A percentile compares a stretch with the other conserved stretches of the same genome.
Evolutionary conservation across 805 yeast species (phyloP).

Genomic region (Candida cerambycidarum): DNA sequence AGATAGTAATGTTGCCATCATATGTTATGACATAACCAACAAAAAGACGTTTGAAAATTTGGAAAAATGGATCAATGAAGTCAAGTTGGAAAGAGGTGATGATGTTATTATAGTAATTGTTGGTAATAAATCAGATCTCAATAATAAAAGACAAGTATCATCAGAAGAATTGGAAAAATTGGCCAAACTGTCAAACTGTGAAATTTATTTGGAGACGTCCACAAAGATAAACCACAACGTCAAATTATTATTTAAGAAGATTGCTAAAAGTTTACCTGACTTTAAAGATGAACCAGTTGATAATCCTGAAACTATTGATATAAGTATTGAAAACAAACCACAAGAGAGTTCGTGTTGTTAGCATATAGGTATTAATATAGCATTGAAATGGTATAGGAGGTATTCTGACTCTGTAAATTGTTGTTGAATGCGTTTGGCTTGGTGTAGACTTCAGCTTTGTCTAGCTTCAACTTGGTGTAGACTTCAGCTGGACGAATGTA

Average conservation of each 20-base stretch:
- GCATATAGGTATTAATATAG: no score
- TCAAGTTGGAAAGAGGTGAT: conserved; percentile 86
- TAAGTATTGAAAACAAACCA: conserved; percentile 30
- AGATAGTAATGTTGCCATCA: conserved; percentile 95
- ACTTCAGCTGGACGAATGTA: no score
- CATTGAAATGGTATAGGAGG: no score
- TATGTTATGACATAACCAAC: conserved; percentile 90
- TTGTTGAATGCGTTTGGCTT: no score
- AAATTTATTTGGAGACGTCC: conserved; percentile 86
- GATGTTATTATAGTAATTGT: conserved; percentile 88
- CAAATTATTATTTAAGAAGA: conserved; percentile 81
- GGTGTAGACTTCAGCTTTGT: no score
- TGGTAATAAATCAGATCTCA: conserved; percentile 86
- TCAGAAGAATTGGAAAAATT: conserved; percentile 81
- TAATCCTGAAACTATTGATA: conserved; percentile 39
- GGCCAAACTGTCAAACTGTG: conserved; percentile 66
- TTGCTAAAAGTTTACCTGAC: conserved; percentile 90
- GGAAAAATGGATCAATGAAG: conserved; percentile 92
- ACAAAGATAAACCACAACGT: conserved; percentile 95
- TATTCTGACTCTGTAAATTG: no score
- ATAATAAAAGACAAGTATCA: conserved; percentile 78
- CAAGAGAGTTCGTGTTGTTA: conserved; percentile 19
- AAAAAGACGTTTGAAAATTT: conserved; percentile 81
- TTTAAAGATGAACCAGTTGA: conserved; percentile 33
- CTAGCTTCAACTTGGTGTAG: no score